Conservation (phyloP, 345 rosid genomes). For the thale cress (Arabidopsis thaliana) region DNA sequence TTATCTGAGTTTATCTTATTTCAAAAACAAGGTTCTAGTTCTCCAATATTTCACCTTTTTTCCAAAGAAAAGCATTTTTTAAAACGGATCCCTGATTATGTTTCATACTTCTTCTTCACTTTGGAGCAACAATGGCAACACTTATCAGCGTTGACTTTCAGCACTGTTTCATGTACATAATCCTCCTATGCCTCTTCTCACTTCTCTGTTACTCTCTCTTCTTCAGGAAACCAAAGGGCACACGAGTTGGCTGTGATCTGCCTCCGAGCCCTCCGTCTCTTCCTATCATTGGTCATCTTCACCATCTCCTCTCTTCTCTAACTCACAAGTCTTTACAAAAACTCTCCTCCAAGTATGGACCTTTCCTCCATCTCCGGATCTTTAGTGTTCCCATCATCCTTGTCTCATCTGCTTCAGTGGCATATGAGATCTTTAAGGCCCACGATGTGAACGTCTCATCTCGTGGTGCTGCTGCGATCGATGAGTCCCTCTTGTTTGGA, state of each 20-base stretch:
- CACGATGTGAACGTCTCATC: slow-evolving; percentile 25
- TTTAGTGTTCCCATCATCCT: slow-evolving; percentile 5
- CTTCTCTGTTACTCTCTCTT: slow-evolving; percentile 22
- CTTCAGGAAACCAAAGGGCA: slow-evolving; percentile 23
- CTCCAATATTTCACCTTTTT: too few relatives aligned
- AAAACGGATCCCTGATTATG: too few relatives aligned
- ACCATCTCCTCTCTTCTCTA: slow-evolving; percentile 20
- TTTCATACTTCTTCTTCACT: too few relatives aligned
- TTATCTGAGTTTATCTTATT: too few relatives aligned
- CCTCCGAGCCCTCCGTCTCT: slow-evolving; percentile 36
- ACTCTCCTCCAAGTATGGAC: slow-evolving; percentile 35
- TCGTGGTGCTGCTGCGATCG: background rate
- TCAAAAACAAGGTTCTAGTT: too few relatives aligned
- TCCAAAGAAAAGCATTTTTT: too few relatives aligned
- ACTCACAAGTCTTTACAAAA: slow-evolving; percentile 25
- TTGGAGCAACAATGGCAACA: too few relatives aligned
- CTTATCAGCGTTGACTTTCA: too few relatives aligned
- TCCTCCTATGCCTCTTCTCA: background rate
- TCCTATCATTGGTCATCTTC: slow-evolving; percentile 28
- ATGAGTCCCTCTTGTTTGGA: slow-evolving; percentile 20
- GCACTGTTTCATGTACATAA: too few relatives aligned
- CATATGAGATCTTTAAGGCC: slow-evolving; percentile 16
- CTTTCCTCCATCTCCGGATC: slow-evolving; percentile 30
- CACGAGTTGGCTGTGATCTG: background rate
- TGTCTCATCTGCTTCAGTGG: slow-evolving; percentile 31